Base-by-base conservation (phyloP, 2,329 filamentous ascomycete species). In the Fusarium gaditjirri region DNA sequence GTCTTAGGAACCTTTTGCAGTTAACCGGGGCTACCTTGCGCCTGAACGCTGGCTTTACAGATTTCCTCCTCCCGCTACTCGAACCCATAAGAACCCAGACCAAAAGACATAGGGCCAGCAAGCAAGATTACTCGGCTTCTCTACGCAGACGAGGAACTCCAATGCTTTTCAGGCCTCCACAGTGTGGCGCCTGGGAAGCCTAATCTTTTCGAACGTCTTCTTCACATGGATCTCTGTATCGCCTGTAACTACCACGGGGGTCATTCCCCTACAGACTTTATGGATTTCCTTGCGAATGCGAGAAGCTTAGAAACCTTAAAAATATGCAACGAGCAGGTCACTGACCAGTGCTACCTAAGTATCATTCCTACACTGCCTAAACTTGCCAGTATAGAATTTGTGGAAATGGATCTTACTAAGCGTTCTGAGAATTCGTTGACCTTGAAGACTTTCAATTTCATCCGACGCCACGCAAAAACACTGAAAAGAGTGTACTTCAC, bases 151-250 rank as follows among this genome's bases (percentile, higher is more conserved):
- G 64, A 69, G 11, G 13, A 35, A 8, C 2, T n/a, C 3, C 6
- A 10, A 14, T 6, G 6, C 3, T 10, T 1, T 5, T 68, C 64
- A 36, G 16, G 35, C 4, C 52, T 69, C 16, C 6, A 17, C 33
- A 8, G 12, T 27, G 33, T 69, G 19, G 4, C 21, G 5, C 7
- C n/a, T 43, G 2, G 10, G 31, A 33, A 49, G 16, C 8, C 4
- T 21, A 29, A 10, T 2, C 29, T 47, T n/a, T 58, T 69, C 19
- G 42, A 38, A 19, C 39, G 43, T 8, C n/a, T 69, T 6, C 13
- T 52, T 35, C n/a, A 31, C 33, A 27, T 69, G 6, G 52, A 68
- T n/a, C 41, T 69, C 10, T 68, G 66, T 12, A 52, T 68, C 2
- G 23, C 46, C 5, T 29, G 35, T 6, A 5, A 4, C 6, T 6